Evolutionary conservation across 164 flowering plant species (phyloP).

Genomic region (Hamamelis virginiana): DNA sequence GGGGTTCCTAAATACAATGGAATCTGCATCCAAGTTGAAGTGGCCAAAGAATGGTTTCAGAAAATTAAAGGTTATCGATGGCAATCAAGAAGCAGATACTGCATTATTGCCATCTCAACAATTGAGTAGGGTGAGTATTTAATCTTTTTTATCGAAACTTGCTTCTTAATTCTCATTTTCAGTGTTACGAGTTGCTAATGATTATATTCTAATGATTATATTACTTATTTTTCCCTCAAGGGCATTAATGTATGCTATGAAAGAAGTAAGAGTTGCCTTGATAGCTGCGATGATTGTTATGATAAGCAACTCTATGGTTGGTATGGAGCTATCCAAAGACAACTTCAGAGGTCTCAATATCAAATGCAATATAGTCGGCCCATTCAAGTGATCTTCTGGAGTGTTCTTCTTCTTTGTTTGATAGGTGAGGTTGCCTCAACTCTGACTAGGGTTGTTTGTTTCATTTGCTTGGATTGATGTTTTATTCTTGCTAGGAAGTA

Average conservation of each 20-base stretch:
- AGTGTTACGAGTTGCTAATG: background rate
- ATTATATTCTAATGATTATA: background rate
- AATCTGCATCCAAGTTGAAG: constrained; percentile 51
- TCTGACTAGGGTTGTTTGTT: background rate
- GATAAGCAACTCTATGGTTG: constrained; percentile 81
- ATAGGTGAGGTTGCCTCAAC: constrained; percentile 50
- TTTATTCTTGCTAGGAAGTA: background rate
- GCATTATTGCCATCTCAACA: constrained; percentile 38
- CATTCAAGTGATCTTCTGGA: constrained; percentile 44
- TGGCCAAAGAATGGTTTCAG: constrained; percentile 69
- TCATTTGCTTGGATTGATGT: background rate
- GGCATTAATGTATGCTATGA: constrained; percentile 63
- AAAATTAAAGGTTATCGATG: constrained; percentile 62
- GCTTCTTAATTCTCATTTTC: background rate
- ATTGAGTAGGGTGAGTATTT: constrained; percentile 44
- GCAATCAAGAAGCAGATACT: constrained; percentile 40
- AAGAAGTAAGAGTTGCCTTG: constrained; percentile 69
- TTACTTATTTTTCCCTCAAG: constrained; percentile 22
- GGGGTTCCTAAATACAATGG: constrained; percentile 52
- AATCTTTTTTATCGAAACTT: background rate
- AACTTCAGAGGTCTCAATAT: constrained; percentile 84
- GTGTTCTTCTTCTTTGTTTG: constrained; percentile 43
- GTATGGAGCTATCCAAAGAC: constrained; percentile 78
- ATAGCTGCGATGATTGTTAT: constrained; percentile 60
- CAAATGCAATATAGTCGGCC: constrained; percentile 76